phyloP scores from a whole-genome alignment of 1,139 yeast species.

The Diutina pseudorugosa region DNA sequence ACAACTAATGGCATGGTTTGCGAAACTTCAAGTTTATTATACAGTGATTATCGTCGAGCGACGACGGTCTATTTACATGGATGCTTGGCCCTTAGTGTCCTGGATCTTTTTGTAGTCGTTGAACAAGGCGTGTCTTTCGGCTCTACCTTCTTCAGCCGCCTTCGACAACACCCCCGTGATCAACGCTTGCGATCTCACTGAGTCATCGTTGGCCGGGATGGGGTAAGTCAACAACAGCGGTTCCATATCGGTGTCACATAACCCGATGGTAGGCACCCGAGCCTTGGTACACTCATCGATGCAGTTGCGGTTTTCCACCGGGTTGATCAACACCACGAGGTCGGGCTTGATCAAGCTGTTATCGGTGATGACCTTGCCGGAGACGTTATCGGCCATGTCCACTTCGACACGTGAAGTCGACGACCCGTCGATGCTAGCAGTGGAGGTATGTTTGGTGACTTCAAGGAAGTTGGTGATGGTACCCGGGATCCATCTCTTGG shows the following conservation, averaged over 20 bases:
- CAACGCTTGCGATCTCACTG: constrained; percentile 69
- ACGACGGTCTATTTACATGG: constrained; percentile 3
- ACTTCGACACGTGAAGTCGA: constrained; percentile 17
- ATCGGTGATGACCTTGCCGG: constrained; percentile 39
- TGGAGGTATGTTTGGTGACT: constrained; percentile 60
- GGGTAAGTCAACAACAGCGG: constrained; percentile 86
- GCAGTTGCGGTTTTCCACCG: constrained; percentile 76
- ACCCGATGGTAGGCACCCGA: constrained; percentile 86
- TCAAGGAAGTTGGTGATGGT: constrained; percentile 78
- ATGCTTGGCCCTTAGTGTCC: background rate
- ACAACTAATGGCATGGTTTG: background rate
- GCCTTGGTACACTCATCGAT: constrained; percentile 71
- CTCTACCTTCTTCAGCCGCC: constrained; percentile 73
- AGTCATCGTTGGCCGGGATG: constrained; percentile 92
- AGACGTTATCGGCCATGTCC: constrained; percentile 31
- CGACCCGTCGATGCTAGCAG: constrained; percentile 22
- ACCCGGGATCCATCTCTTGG: constrained; percentile 90
- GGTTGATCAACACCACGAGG: constrained; percentile 74
- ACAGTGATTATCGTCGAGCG: background rate
- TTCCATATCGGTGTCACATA: constrained; percentile 88
- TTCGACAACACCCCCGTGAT: constrained; percentile 73
- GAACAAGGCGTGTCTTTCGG: constrained; percentile 24
- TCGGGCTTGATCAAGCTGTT: constrained; percentile 65
- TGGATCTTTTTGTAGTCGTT: background rate
- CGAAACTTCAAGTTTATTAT: background rate